These are phyloP conservation scores for Sarocladiaceae sp. DNA, from an alignment of 2,329 filamentous ascomycete genomes.

Conservation along the genomic window DNA sequence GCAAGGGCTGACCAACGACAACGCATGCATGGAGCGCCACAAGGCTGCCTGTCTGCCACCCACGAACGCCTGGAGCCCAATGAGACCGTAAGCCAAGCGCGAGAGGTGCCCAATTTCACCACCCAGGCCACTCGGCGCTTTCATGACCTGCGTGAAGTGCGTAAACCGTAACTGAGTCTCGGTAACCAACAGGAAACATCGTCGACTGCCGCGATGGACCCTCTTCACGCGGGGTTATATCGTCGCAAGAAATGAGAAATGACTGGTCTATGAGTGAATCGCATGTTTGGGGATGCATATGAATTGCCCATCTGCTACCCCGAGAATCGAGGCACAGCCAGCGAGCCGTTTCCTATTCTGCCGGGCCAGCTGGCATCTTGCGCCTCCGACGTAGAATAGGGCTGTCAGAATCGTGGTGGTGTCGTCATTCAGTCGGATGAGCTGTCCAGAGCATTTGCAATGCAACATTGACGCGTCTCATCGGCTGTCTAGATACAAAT, in stretches of 20 bases:
- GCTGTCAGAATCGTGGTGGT: background rate
- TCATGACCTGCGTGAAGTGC: background rate
- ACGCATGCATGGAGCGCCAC: constrained; percentile 4
- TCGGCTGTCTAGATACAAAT: background rate
- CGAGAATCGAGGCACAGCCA: too few relatives aligned
- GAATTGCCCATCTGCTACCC: too few relatives aligned
- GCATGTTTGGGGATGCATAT: too few relatives aligned
- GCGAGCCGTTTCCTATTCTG: too few relatives aligned
- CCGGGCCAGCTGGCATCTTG: background rate
- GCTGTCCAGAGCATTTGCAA: background rate
- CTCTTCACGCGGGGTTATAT: background rate
- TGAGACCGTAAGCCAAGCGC: background rate
- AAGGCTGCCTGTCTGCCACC: constrained; percentile 2
- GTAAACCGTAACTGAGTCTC: background rate
- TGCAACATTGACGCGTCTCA: background rate
- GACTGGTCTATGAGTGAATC: too few relatives aligned
- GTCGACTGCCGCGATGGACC: background rate
- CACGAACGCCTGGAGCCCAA: constrained; percentile 3
- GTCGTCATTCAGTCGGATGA: background rate
- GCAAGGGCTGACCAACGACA: constrained; percentile 1
- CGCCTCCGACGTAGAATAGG: background rate
- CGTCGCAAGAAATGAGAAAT: too few relatives aligned
- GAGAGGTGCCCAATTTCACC: background rate
- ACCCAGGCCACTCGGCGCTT: background rate
- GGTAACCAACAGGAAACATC: constrained; percentile 3